Evolutionary conservation across 2,329 filamentous ascomycete species (phyloP).

Genomic region (Didymella keratinophila): DNA sequence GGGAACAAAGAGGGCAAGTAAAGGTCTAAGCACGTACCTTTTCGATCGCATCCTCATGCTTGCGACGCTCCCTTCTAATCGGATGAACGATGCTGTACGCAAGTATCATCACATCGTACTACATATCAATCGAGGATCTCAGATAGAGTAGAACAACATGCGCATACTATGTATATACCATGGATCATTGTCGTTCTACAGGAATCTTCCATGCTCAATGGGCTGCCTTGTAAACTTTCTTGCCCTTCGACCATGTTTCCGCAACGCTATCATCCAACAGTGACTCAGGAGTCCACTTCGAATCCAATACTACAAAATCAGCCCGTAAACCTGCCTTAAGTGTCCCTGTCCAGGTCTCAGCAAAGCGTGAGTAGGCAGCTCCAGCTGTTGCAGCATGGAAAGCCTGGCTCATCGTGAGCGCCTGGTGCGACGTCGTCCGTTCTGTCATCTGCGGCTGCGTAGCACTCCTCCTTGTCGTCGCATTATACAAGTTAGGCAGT

Average conservation of each 20-base stretch:
- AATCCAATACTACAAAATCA: slow-evolving; percentile 63
- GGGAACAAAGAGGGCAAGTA: too few relatives aligned
- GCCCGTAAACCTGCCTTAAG: slow-evolving; percentile 60
- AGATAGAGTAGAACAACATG: too few relatives aligned
- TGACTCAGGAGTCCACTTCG: slow-evolving; percentile 56
- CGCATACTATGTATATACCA: too few relatives aligned
- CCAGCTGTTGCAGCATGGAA: slow-evolving; percentile 62
- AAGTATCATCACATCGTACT: too few relatives aligned
- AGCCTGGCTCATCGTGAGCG: slow-evolving; percentile 61
- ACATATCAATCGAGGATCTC: too few relatives aligned
- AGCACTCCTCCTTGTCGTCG: slow-evolving; percentile 62
- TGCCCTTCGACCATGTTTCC: slow-evolving; percentile 51
- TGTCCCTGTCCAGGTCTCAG: slow-evolving; percentile 60
- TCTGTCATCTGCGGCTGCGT: slow-evolving; percentile 38
- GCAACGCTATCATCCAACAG: slow-evolving; percentile 54
- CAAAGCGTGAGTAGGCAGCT: slow-evolving; percentile 63
- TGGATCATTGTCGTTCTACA: background rate
- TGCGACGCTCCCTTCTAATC: too few relatives aligned
- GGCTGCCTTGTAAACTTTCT: slow-evolving; percentile 5
- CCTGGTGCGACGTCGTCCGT: slow-evolving; percentile 52
- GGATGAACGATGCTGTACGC: too few relatives aligned
- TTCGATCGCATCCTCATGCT: too few relatives aligned
- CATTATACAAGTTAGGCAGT: slow-evolving; percentile 63
- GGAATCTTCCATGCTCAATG: background rate
- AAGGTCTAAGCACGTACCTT: too few relatives aligned